Evolutionary conservation across 2,329 filamentous ascomycete species (phyloP), one percentile per base, ranked within the genome.

Genomic region (Colletotrichum nymphaeae): DNA sequence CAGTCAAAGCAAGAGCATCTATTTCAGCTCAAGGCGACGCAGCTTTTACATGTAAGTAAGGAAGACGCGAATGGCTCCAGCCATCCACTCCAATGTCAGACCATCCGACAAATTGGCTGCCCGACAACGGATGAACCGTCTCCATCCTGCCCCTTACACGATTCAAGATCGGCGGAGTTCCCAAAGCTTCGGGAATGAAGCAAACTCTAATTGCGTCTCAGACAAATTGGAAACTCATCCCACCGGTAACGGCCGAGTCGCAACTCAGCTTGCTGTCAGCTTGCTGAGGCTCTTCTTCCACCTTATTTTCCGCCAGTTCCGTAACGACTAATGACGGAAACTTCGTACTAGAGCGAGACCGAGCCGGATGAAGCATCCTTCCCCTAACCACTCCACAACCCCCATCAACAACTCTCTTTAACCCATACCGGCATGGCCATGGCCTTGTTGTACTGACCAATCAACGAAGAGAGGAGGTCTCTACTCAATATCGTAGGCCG

Each of bases 151-250:
- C n/a, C 28, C 63, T 62, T 22, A 32, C 63, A 56, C 32, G 49
- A 67, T 56, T 67, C 46, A 56, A 19, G 26, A 28, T 14, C 28
- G 30, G 26, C n/a, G 8, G 22, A 26, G 35, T 26, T 57, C n/a
- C 12, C 24, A 60, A 28, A 30, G 26, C 24, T 26, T 16, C 63
- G 26, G 42, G 26, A 49, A 53, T 28, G 56, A 52, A 8, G 8
- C 24, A 72, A 67, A 63, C 64, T 68, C 19, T 30, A 52, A 57
- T 24, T 7, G 14, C 26, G 57, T 72, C 53, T 63, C 57, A 63
- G 49, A 63, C 57, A 72, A 14, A 57, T 67, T 37, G 11, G 26
- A 67, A 62, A 26, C 58, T 26, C 11, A 56, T 35, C 35, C 69
- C 57, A 16, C 26, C 24, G 35, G 26, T 12, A 19, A 24, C 24